Evolutionary conservation across 305 asterid genomes (phyloP).

Genomic region (Salvia sclarea): DNA sequence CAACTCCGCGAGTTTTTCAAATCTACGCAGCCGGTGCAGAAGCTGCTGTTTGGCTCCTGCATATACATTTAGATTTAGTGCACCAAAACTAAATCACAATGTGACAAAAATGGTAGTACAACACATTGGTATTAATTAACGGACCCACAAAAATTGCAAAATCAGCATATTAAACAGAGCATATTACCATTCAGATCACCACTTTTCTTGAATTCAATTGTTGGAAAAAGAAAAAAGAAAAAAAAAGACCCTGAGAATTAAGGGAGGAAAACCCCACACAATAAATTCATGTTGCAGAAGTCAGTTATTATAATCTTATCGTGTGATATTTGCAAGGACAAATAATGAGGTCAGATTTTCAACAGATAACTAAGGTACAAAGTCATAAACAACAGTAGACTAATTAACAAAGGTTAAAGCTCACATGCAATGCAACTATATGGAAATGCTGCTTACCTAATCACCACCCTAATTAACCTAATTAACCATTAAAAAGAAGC

Average conservation of each 20-base stretch:
- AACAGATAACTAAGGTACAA: slow-evolving; percentile 24
- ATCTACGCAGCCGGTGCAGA: slow-evolving; percentile 49
- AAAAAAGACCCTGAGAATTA: slow-evolving; percentile 4
- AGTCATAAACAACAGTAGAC: slow-evolving; percentile 21
- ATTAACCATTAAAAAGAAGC: not conserved
- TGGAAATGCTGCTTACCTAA: no score
- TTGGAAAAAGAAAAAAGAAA: no score
- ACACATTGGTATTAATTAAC: slow-evolving; percentile 6
- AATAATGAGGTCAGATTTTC: slow-evolving; percentile 25
- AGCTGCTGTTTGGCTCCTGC: slow-evolving; percentile 63
- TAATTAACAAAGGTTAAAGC: slow-evolving; percentile 19
- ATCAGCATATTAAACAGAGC: not conserved
- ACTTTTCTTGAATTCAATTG: slow-evolving; percentile 24
- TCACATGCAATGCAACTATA: slow-evolving; percentile 20
- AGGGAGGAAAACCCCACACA: slow-evolving; percentile 9
- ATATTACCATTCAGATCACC: not conserved
- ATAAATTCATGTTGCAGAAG: slow-evolving; percentile 29
- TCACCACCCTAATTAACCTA: not conserved
- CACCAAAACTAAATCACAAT: not conserved
- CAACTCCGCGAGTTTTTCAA: slow-evolving; percentile 55
- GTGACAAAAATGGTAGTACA: not conserved
- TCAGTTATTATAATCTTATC: slow-evolving; percentile 26
- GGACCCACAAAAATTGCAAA: not conserved
- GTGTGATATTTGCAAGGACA: slow-evolving; percentile 26
- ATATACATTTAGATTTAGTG: not conserved